Evolutionary conservation across 2,329 filamentous ascomycete species (phyloP).

Genomic region (Aspergillus sp.): DNA sequence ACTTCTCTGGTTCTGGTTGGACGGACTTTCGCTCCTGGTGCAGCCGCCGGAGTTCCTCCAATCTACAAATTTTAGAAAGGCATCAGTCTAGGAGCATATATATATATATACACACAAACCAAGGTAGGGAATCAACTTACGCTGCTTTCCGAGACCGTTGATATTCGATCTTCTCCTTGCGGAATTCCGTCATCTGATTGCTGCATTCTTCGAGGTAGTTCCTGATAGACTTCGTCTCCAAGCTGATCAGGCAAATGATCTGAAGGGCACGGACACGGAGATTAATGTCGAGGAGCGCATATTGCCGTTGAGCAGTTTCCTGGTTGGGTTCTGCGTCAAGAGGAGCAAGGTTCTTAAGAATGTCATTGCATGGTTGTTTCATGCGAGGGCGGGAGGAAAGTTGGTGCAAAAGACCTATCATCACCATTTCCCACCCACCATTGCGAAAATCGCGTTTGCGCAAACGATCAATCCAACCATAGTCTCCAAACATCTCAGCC

Average conservation of each 20-base stretch:
- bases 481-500: conserved; percentile 63
- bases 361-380: conserved; percentile 64
- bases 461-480: conserved; percentile 78
- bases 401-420: conserved; percentile 79
- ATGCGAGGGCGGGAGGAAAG: conserved; percentile 67
- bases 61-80: conserved; percentile 11
- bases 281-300: conserved; percentile 72
- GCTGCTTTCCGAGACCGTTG: conserved; percentile 65
- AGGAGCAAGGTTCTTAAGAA: conserved; percentile 75
- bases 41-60: conserved; percentile 39
- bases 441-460: conserved; percentile 75
- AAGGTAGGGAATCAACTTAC: conserved; percentile 35
- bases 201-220: conserved; percentile 87
- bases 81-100: too few species aligned
- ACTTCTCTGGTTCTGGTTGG: conserved; percentile 39
- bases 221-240: conserved; percentile 77
- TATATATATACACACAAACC: background rate
- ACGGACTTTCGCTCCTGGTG: conserved; percentile 42
- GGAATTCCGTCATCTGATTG: conserved; percentile 86
- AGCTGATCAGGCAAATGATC: conserved; percentile 74
- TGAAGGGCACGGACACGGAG: conserved; percentile 71
- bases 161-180: conserved; percentile 91
- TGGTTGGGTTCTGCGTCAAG: conserved; percentile 64
- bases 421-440: conserved; percentile 84
- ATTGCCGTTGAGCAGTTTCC: conserved; percentile 65